Conservation (phyloP, 1,139 yeast species). For the Nakaseomyces nivariensis region DNA sequence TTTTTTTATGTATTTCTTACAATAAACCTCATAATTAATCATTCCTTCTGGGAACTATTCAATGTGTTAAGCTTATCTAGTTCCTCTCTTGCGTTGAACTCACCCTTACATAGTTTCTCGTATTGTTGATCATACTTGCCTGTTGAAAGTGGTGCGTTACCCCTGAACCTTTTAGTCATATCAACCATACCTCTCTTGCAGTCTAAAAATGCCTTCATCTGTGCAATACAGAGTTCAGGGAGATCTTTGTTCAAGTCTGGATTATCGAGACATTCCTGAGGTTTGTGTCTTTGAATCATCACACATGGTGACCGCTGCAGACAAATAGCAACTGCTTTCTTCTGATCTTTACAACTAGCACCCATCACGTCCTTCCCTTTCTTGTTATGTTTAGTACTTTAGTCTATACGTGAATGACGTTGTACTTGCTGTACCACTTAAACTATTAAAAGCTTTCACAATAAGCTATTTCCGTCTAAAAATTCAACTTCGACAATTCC, state of each 20-base stretch:
- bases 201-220: constrained; percentile 75
- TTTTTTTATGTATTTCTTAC: no score
- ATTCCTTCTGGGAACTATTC: constrained; percentile 1
- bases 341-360: constrained; percentile 82
- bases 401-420: no score
- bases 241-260: constrained; percentile 67
- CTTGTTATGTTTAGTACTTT: no score
- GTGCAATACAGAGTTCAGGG: constrained; percentile 83
- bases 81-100: constrained; percentile 75
- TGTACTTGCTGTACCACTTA: no score
- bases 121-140: constrained; percentile 87
- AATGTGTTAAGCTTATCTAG: constrained; percentile 46
- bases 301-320: constrained; percentile 96
- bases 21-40: background rate
- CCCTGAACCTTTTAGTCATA: constrained; percentile 85
- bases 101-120: constrained; percentile 66
- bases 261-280: constrained; percentile 75
- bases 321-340: constrained; percentile 88
- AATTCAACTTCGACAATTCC: no score
- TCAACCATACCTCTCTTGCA: constrained; percentile 80
- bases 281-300: constrained; percentile 77
- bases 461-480: no score
- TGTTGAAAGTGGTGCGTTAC: constrained; percentile 87
- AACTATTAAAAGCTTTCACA: no score
- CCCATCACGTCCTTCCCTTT: constrained; percentile 11